Percentiles rank a stretch among this genome's conserved stretches.
Conservation (phyloP, 169 alveolate genomes). For the Plasmodium coatneyi region DNA sequence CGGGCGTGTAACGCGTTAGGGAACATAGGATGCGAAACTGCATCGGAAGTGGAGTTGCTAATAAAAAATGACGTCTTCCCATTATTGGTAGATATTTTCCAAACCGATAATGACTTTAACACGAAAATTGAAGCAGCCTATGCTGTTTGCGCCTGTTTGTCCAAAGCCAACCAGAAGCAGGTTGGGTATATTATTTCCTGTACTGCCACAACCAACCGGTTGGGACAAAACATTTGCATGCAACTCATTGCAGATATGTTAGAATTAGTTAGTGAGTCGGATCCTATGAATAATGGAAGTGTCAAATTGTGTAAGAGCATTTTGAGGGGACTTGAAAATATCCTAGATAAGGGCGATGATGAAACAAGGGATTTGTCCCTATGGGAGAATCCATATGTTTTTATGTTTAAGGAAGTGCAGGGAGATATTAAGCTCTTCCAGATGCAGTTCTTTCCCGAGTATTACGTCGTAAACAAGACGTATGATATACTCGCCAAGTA, state of each 20-base stretch:
- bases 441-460: slow-evolving; percentile 86
- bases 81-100: slow-evolving; percentile 84
- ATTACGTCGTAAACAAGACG: slow-evolving; percentile 82
- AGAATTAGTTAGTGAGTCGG: slow-evolving; percentile 87
- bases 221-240: slow-evolving; percentile 79
- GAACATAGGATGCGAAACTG: slow-evolving; percentile 90
- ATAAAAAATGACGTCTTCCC: slow-evolving; percentile 88
- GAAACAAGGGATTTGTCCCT: slow-evolving; percentile 83
- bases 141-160: slow-evolving; percentile 91
- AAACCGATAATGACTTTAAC: slow-evolving; percentile 85
- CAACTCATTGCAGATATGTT: slow-evolving; percentile 87
- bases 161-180: slow-evolving; percentile 86
- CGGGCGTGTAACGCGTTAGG: slow-evolving; percentile 91
- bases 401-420: slow-evolving; percentile 85
- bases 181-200: slow-evolving; percentile 89
- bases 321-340: slow-evolving; percentile 87
- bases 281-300: slow-evolving; percentile 88
- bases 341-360: slow-evolving; percentile 85
- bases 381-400: slow-evolving; percentile 89
- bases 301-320: slow-evolving; percentile 88
- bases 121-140: slow-evolving; percentile 90
- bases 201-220: slow-evolving; percentile 78
- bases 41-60: slow-evolving; percentile 84
- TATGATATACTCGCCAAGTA: slow-evolving; percentile 80
- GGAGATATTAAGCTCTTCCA: slow-evolving; percentile 82